phyloP scores from a whole-genome alignment of 306 rosid species.

The Vigna reflexopilosa region DNA sequence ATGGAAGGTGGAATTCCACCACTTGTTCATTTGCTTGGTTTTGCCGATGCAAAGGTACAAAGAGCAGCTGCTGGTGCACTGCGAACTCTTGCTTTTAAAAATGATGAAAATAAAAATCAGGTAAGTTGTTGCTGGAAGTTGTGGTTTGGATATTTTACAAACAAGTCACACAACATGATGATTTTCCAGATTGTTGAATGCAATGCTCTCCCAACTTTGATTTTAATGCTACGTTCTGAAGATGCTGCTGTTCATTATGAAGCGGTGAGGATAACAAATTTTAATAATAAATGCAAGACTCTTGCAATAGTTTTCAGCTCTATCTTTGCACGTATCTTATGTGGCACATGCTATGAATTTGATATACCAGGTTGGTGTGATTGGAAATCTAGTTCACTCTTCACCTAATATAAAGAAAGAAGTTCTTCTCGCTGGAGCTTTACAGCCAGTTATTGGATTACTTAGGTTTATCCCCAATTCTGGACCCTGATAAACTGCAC shows the following conservation, averaged over 20 bases:
- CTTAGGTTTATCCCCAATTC: constrained; percentile 65
- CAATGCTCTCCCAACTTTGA: constrained; percentile 98
- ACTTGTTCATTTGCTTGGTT: constrained; percentile 89
- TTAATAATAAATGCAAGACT: constrained; percentile 30
- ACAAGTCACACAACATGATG: constrained; percentile 32
- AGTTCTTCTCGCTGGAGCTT: constrained; percentile 95
- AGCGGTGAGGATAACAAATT: constrained; percentile 68
- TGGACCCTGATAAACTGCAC: constrained; percentile 35
- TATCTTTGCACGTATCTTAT: constrained; percentile 37
- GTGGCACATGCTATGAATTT: constrained; percentile 45
- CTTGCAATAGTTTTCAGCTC: constrained; percentile 23
- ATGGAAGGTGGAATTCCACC: constrained; percentile 99
- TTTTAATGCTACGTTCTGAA: constrained; percentile 93
- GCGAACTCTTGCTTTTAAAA: constrained; percentile 93
- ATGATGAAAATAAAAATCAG: constrained; percentile 96
- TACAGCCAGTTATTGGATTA: constrained; percentile 96
- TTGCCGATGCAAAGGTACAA: constrained; percentile 91
- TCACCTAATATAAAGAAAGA: constrained; percentile 97
- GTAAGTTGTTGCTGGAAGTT: constrained; percentile 51
- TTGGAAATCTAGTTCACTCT: constrained; percentile 96
- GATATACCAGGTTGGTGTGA: constrained; percentile 89
- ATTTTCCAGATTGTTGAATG: constrained; percentile 92
- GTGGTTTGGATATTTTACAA: constrained; percentile 25
- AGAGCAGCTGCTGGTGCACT: constrained; percentile 98
- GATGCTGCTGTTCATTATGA: constrained; percentile 98